Evolutionary conservation across 495 filamentous ascomycete species (phyloP).

Genomic region (Lophiostoma macrostomum): DNA sequence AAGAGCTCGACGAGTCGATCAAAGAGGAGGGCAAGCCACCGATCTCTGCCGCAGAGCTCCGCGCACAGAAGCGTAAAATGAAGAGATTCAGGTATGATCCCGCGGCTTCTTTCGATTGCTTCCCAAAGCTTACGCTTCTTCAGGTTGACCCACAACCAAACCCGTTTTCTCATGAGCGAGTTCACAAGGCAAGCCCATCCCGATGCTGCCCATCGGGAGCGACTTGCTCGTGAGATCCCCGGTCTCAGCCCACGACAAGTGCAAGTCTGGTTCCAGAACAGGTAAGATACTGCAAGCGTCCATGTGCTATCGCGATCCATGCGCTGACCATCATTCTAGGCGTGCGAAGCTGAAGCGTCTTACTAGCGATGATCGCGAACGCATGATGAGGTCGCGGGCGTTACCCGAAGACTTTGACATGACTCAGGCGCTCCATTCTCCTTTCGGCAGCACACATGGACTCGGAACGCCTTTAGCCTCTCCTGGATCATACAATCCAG

Average conservation of each 20-base stretch:
- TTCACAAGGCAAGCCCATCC: slow-evolving; percentile 94
- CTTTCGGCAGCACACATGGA: slow-evolving; percentile 50
- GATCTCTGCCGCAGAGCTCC: slow-evolving; percentile 66
- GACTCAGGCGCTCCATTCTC: slow-evolving; percentile 83
- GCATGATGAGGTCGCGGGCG: slow-evolving; percentile 89
- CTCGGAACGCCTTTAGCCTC: slow-evolving; percentile 53
- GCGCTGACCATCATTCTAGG: slow-evolving; percentile 53
- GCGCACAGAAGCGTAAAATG: slow-evolving; percentile 87
- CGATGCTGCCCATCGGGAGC: slow-evolving; percentile 87
- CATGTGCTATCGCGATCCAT: slow-evolving; percentile 13
- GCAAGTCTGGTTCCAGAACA: slow-evolving; percentile 98
- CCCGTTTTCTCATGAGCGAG: slow-evolving; percentile 94
- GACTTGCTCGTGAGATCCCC: slow-evolving; percentile 87
- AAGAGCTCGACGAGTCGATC: slow-evolving; percentile 20
- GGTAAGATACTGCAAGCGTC: slow-evolving; percentile 57
- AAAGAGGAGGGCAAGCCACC: slow-evolving; percentile 54
- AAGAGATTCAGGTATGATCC: slow-evolving; percentile 80
- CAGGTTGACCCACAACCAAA: slow-evolving; percentile 95
- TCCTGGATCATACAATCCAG: slow-evolving; percentile 50
- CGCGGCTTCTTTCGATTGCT: not conserved
- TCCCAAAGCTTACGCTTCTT: not conserved
- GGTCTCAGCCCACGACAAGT: slow-evolving; percentile 91
- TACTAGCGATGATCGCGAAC: slow-evolving; percentile 86
- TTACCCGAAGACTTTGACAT: slow-evolving; percentile 92
- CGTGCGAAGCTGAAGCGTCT: slow-evolving; percentile 93